These are phyloP conservation scores for Lactarius evosmus DNA, from an alignment of 768 basidiomycete genomes.

Conservation along the genomic window DNA sequence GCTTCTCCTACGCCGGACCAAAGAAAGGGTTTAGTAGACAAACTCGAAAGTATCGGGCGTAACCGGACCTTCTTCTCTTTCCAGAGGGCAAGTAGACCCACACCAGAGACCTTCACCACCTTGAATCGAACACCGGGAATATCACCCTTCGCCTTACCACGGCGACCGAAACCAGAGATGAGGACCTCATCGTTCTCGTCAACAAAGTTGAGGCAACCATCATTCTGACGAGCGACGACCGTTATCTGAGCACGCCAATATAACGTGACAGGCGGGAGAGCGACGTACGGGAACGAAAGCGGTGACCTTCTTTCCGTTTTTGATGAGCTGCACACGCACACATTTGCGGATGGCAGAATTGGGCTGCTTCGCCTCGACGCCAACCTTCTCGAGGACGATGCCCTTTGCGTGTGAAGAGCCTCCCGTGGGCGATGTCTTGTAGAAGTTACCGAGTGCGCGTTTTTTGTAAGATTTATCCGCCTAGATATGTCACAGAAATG, in stretches of 20 bases:
- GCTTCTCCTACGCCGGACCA: slow-evolving; percentile 35
- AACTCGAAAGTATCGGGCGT: not conserved
- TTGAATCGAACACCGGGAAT: slow-evolving; percentile 99
- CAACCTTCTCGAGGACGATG: slow-evolving; percentile 99
- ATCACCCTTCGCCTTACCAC: slow-evolving; percentile 99
- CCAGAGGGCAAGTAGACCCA: slow-evolving; percentile 96
- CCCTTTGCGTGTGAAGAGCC: slow-evolving; percentile 99
- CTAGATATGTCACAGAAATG: slow-evolving; percentile 40
- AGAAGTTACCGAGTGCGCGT: slow-evolving; percentile 97
- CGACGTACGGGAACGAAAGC: slow-evolving; percentile 94
- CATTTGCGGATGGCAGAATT: slow-evolving; percentile 99
- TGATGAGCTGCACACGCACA: slow-evolving; percentile 99
- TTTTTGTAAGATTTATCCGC: slow-evolving; percentile 99
- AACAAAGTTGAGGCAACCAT: slow-evolving; percentile 97
- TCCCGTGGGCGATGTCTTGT: slow-evolving; percentile 99
- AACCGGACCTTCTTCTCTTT: slow-evolving; percentile 94
- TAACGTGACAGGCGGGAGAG: not conserved
- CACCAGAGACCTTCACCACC: slow-evolving; percentile 99
- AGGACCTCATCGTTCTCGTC: slow-evolving; percentile 99
- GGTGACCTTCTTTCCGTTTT: slow-evolving; percentile 99
- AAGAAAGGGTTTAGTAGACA: slow-evolving; percentile 8
- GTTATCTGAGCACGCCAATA: slow-evolving; percentile 5
- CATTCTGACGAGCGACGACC: slow-evolving; percentile 53
- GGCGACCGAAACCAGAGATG: slow-evolving; percentile 99
- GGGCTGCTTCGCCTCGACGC: slow-evolving; percentile 99